Evolutionary conservation across 2,329 filamentous ascomycete species (phyloP).

Genomic region (Iodosphaeria phyllophila): DNA sequence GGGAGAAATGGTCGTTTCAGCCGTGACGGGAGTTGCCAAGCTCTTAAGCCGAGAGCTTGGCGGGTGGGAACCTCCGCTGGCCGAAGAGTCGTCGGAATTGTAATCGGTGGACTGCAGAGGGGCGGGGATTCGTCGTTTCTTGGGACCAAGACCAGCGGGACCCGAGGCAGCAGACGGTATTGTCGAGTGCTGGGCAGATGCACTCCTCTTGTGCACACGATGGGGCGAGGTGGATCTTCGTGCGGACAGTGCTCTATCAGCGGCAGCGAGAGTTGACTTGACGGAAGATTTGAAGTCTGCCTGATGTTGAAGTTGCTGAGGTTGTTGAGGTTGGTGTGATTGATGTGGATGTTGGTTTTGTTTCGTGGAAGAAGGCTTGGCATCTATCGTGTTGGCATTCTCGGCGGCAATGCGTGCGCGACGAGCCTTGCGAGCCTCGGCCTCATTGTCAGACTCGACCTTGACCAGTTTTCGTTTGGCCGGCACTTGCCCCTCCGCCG

Average conservation of each 20-base stretch:
- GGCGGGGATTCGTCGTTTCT: slow-evolving; percentile 42
- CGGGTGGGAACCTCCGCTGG: slow-evolving; percentile 38
- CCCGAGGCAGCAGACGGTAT: slow-evolving; percentile 12
- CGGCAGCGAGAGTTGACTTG: too few relatives aligned
- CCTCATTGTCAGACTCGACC: slow-evolving; percentile 38
- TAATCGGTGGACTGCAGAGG: slow-evolving; percentile 45
- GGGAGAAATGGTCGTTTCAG: slow-evolving; percentile 44
- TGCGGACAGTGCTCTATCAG: too few relatives aligned
- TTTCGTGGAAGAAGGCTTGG: slow-evolving; percentile 10
- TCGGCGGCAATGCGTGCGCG: slow-evolving; percentile 31
- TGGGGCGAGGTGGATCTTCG: slow-evolving; percentile 42
- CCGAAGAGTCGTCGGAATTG: slow-evolving; percentile 48
- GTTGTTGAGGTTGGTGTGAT: too few relatives aligned
- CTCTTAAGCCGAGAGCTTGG: slow-evolving; percentile 38
- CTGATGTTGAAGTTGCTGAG: too few relatives aligned
- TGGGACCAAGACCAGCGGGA: slow-evolving; percentile 29
- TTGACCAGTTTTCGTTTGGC: slow-evolving; percentile 34
- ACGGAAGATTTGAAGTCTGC: too few relatives aligned
- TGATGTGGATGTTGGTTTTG: slow-evolving; percentile 15
- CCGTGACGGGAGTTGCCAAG: slow-evolving; percentile 33
- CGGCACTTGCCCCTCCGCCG: too few relatives aligned
- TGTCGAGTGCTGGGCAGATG: slow-evolving; percentile 33
- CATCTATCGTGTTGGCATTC: slow-evolving; percentile 16
- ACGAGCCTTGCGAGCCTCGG: slow-evolving; percentile 31
- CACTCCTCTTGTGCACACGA: slow-evolving; percentile 40